Conservation (phyloP, 1,139 yeast species). For the Tardiomyces blankii region DNA sequence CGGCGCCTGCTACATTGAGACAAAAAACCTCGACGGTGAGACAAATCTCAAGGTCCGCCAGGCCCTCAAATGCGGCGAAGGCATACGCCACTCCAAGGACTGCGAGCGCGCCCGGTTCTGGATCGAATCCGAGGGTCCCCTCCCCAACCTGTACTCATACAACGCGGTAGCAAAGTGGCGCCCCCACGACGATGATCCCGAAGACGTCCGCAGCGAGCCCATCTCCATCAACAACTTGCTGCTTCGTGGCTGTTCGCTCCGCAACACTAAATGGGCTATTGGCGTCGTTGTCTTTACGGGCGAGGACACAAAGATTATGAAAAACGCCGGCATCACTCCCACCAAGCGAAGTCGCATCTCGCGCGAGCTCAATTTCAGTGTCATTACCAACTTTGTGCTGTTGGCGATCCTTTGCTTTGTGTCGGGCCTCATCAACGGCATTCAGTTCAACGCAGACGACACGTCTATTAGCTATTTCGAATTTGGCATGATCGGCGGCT, state of each 20-base stretch:
- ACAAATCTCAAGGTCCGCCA: slow-evolving; percentile 79
- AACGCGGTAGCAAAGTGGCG: slow-evolving; percentile 71
- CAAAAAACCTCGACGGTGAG: slow-evolving; percentile 94
- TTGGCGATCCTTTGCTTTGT: slow-evolving; percentile 71
- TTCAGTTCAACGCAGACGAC: slow-evolving; percentile 34
- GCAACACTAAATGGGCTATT: slow-evolving; percentile 84
- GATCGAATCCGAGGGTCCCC: slow-evolving; percentile 89
- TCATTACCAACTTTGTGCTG: slow-evolving; percentile 62
- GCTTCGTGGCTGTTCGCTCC: slow-evolving; percentile 77
- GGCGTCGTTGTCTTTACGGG: slow-evolving; percentile 90
- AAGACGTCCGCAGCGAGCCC: slow-evolving; percentile 40
- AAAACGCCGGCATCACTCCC: slow-evolving; percentile 89
- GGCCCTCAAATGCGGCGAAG: slow-evolving; percentile 59
- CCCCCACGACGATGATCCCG: slow-evolving; percentile 10
- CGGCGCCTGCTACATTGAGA: slow-evolving; percentile 87
- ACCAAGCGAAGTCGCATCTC: slow-evolving; percentile 78
- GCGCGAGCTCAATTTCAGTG: slow-evolving; percentile 72
- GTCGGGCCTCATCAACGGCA: slow-evolving; percentile 75
- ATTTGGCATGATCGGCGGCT: slow-evolving; percentile 49
- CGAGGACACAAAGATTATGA: slow-evolving; percentile 80
- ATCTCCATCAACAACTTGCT: slow-evolving; percentile 69
- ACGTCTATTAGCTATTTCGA: slow-evolving; percentile 65
- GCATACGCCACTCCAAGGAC: slow-evolving; percentile 56
- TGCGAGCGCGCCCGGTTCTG: slow-evolving; percentile 65
- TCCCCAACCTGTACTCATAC: slow-evolving; percentile 71